Evolutionary conservation across 768 basidiomycete species (phyloP).

Genomic region (Mycena haematopus): DNA sequence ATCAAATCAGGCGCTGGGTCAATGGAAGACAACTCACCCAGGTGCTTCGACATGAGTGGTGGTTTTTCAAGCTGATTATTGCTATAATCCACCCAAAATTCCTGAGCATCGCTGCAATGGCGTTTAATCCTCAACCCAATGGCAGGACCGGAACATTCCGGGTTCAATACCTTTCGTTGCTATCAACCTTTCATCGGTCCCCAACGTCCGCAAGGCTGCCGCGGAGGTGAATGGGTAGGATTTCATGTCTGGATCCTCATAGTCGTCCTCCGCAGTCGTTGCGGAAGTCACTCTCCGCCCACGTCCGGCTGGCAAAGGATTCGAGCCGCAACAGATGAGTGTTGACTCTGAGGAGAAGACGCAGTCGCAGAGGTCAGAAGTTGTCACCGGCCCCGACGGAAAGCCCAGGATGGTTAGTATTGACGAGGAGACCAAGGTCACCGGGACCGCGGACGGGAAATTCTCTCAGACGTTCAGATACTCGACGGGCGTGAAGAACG

Average conservation of each 20-base stretch:
- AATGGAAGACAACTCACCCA: too few relatives aligned
- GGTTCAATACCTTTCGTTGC: too few relatives aligned
- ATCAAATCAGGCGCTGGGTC: too few relatives aligned
- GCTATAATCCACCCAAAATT: too few relatives aligned
- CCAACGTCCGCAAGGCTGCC: too few relatives aligned
- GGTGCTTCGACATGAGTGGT: too few relatives aligned
- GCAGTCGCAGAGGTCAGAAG: conserved; percentile 1
- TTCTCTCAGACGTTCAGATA: conserved; percentile 1
- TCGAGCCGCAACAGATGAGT: conserved; percentile 2
- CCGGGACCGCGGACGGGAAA: conserved; percentile 7
- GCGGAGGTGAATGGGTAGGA: background rate
- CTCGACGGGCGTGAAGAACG: conserved; percentile 3
- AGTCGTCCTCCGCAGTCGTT: conserved; percentile 1
- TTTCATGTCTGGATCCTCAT: background rate
- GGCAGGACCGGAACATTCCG: too few relatives aligned
- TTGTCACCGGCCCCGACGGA: background rate
- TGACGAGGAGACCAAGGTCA: conserved; percentile 3
- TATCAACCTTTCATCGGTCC: too few relatives aligned
- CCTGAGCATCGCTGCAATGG: too few relatives aligned
- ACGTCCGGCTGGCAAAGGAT: conserved; percentile 4
- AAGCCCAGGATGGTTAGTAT: conserved; percentile 2
- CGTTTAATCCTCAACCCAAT: too few relatives aligned
- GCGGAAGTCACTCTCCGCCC: conserved; percentile 11
- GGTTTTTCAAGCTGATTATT: too few relatives aligned
- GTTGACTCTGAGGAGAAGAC: conserved; percentile 7